phyloP scores from a whole-genome alignment of 306 rosid genomes.

The Herpetospermum pedunculosum region DNA sequence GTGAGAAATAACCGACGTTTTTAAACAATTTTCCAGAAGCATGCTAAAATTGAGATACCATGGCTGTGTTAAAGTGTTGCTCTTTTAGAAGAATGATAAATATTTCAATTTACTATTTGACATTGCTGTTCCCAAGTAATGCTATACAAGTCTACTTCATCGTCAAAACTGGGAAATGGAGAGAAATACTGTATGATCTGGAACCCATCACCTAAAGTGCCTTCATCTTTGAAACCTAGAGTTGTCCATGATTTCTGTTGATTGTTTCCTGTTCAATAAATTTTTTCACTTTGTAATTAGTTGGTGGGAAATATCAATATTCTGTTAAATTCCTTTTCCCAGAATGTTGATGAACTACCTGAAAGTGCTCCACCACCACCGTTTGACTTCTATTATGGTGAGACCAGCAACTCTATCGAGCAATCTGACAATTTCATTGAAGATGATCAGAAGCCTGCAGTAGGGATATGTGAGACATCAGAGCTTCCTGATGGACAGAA shows the following conservation, averaged over 20 bases:
- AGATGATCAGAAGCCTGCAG: slow-evolving; percentile 28
- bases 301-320: background rate
- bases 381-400: slow-evolving; percentile 35
- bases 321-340: slow-evolving; percentile 8
- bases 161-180: background rate
- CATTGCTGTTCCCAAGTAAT: background rate
- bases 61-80: background rate
- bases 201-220: background rate
- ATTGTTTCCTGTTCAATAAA: background rate
- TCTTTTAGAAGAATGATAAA: background rate
- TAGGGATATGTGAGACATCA: slow-evolving; percentile 16
- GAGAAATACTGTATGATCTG: background rate
- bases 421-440: slow-evolving; percentile 24
- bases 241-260: background rate
- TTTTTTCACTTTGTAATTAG: background rate
- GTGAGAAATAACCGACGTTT: background rate
- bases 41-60: background rate
- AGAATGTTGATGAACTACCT: slow-evolving; percentile 28
- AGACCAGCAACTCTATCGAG: slow-evolving; percentile 41
- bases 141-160: background rate
- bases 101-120: background rate
- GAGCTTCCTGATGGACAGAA: slow-evolving; percentile 16
- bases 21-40: background rate
- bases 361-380: slow-evolving; percentile 23
- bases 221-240: background rate